Evolutionary conservation across 225 moss, liverwort and hornwort genomes (phyloP), one percentile per base, ranked within the genome.

Genomic region (Marchantia paleacea): DNA sequence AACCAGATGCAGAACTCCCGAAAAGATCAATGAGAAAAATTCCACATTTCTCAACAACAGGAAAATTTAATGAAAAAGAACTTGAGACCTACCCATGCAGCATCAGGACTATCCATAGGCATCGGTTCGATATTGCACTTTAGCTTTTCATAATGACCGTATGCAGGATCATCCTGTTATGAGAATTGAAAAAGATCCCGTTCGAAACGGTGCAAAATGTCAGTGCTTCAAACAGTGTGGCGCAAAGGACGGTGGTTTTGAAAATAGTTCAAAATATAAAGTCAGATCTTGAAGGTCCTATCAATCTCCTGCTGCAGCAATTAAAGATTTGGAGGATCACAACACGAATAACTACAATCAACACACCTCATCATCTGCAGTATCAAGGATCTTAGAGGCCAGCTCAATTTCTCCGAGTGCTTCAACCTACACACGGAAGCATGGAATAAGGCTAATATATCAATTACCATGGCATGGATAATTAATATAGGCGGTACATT

Each of bases 331-430:
- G 54, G 30, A 75, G 26, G 26, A 55, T 75, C 12, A 29, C 12
- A 75, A 26, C 55, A 75, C 28, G 55, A 29, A 31, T 29, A 29
- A 64, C 29, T 31, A n/a, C 26, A 30, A 24, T n/a, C 58, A 79
- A 77, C 89, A 69, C 84, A 93, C 93, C 69, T 90, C 92, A 73
- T 86, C 84, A 65, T 73, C 80, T 47, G 18, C 26, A 72, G 78
- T 84, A 39, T 71, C 79, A 49, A 97, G 84, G 76, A 99, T 85
- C 83, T 95, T 99, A 49, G 93, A 89, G 69, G 95, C 97, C 82
- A 95, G 85, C 88, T 99, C 97, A 76, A 99, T 99, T 85, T 99
- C 97, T 83, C 95, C 95, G 70, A 99, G 88, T 62, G 97, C 95
- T 86, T 99, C 93, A 76, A 97, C 95, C 97, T 97, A 80, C 29